Evolutionary conservation across 805 yeast genomes (phyloP).

Genomic region (Cyberlindnera bimundalis): DNA sequence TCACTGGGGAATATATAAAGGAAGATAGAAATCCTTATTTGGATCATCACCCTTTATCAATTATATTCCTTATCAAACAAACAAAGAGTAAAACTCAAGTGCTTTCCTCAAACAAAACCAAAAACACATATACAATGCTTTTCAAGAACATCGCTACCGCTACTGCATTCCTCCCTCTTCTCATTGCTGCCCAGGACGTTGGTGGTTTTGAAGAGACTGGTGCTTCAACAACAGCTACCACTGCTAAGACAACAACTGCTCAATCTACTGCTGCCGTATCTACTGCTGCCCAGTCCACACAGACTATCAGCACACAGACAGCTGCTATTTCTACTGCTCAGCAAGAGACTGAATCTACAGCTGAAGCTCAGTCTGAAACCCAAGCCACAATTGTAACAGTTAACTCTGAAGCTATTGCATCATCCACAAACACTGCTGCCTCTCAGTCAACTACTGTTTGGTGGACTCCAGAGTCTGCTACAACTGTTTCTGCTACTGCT

Average conservation of each 20-base stretch:
- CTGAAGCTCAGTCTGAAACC: background rate
- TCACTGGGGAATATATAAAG: too few species aligned
- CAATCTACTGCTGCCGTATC: slow-evolving; percentile 1
- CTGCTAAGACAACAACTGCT: too few species aligned
- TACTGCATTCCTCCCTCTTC: slow-evolving; percentile 9
- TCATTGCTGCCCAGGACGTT: slow-evolving; percentile 12
- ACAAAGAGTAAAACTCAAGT: background rate
- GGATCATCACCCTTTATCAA: too few species aligned
- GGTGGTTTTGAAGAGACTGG: slow-evolving; percentile 15
- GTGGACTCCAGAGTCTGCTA: slow-evolving; percentile 17
- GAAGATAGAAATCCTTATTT: too few species aligned
- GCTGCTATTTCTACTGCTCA: slow-evolving; percentile 2
- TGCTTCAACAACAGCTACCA: slow-evolving; percentile 6
- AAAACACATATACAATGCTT: slow-evolving; percentile 11
- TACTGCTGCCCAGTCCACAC: background rate
- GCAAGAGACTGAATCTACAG: background rate
- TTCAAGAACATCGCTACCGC: slow-evolving; percentile 14
- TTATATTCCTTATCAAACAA: too few species aligned
- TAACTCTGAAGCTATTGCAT: slow-evolving; percentile 1
- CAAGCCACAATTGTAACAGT: slow-evolving; percentile 3
- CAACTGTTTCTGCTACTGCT: slow-evolving; percentile 2
- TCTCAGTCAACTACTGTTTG: slow-evolving; percentile 16
- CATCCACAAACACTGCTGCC: background rate
- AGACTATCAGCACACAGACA: too few species aligned
- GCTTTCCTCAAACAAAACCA: background rate